Conservation (phyloP, 2,329 filamentous ascomycete species). For the Penicillium paneum region DNA sequence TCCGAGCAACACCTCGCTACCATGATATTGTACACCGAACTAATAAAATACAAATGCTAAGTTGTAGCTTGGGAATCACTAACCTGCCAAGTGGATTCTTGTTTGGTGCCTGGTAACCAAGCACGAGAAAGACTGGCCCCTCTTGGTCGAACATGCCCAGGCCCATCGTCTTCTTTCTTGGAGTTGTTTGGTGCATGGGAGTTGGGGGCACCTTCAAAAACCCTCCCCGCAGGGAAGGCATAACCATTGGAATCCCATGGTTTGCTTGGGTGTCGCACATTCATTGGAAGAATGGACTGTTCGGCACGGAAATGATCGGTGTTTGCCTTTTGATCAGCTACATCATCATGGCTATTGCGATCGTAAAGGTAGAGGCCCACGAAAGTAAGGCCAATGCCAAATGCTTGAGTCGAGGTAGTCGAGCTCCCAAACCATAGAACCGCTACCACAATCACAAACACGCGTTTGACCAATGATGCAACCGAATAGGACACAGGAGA, state of each 20-base stretch:
- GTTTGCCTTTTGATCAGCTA: conserved; percentile 75
- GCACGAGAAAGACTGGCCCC: conserved; percentile 40
- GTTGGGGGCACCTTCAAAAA: conserved; percentile 19
- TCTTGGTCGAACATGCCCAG: conserved; percentile 41
- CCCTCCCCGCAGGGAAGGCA: conserved; percentile 30
- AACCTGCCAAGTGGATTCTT: conserved; percentile 76
- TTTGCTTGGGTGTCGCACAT: conserved; percentile 38
- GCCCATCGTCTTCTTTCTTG: conserved; percentile 48
- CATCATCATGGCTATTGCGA: conserved; percentile 81
- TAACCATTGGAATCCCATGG: conserved; percentile 38
- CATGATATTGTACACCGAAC: conserved; percentile 17
- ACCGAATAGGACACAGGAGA: conserved; percentile 97
- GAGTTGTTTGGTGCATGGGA: conserved; percentile 22
- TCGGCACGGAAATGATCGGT: conserved; percentile 61
- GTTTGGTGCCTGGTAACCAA: conserved; percentile 76
- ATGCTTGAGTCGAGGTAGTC: conserved; percentile 76
- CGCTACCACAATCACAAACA: conserved; percentile 92
- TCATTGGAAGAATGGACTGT: conserved; percentile 65
- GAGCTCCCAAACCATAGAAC: conserved; percentile 94
- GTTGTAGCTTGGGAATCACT: conserved; percentile 40
- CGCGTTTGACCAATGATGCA: conserved; percentile 91
- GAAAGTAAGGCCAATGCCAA: conserved; percentile 86
- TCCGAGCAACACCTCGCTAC: conserved; percentile 5
- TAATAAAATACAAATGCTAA: conserved; percentile 10
- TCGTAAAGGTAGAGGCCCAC: conserved; percentile 94